phyloP scores from a whole-genome alignment of 2,329 filamentous ascomycete species.

The Aspergillus arachidicola region DNA sequence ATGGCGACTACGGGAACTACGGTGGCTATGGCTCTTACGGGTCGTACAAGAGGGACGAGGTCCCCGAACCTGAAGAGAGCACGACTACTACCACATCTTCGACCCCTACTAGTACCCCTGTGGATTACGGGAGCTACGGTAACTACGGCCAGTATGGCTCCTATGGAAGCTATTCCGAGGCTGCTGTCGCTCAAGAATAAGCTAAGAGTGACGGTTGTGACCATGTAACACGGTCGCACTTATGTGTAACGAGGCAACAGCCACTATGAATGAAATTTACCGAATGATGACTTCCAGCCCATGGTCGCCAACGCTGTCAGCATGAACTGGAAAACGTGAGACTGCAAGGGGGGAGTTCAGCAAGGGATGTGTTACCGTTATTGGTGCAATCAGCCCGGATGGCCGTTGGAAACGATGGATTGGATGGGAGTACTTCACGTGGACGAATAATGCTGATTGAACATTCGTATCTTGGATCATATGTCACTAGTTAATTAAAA shows the following conservation, averaged over 20 bases:
- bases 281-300: background rate
- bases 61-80: background rate
- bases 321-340: background rate
- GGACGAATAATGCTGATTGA: background rate
- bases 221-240: background rate
- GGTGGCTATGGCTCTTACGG: constrained; percentile 18
- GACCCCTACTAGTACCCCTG: constrained; percentile 2
- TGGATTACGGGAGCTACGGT: constrained; percentile 15
- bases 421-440: background rate
- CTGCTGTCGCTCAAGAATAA: background rate
- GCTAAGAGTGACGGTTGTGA: background rate
- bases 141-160: constrained; percentile 17
- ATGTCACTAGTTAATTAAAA: background rate
- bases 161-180: constrained; percentile 1
- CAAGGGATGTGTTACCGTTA: background rate
- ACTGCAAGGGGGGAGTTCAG: background rate
- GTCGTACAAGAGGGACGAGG: constrained; percentile 11
- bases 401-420: background rate
- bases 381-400: background rate
- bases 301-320: background rate
- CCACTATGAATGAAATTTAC: background rate
- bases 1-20: constrained; percentile 20
- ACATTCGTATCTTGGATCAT: background rate
- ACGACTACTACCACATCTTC: background rate
- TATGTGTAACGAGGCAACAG: background rate